These are phyloP conservation scores for Candida fluviatilis DNA, from an alignment of 805 yeast genomes.

Conservation along the genomic window DNA sequence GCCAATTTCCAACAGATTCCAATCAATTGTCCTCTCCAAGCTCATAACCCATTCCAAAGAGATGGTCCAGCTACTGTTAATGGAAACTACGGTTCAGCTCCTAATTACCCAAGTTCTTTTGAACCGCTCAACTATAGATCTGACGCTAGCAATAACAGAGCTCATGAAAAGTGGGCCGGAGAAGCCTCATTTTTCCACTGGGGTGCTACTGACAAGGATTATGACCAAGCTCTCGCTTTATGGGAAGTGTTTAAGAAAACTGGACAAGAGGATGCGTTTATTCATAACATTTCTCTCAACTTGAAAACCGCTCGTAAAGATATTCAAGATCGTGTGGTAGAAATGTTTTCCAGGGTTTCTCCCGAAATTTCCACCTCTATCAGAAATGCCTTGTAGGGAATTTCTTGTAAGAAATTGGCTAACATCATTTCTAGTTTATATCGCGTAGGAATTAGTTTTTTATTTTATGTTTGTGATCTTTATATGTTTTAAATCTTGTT, in stretches of 20 bases:
- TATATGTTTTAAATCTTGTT: too few relatives aligned
- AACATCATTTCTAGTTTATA: too few relatives aligned
- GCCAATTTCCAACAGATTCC: slow-evolving; percentile 66
- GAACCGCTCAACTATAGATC: slow-evolving; percentile 6
- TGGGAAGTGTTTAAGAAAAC: slow-evolving; percentile 17
- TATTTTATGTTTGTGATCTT: too few relatives aligned
- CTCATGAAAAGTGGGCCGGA: slow-evolving; percentile 23
- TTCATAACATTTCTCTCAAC: slow-evolving; percentile 19
- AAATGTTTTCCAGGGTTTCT: slow-evolving; percentile 17
- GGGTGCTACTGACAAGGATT: slow-evolving; percentile 20
- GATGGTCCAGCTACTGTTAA: slow-evolving; percentile 7
- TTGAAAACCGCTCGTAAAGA: slow-evolving; percentile 15
- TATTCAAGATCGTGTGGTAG: slow-evolving; percentile 18
- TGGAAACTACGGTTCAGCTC: slow-evolving; percentile 8
- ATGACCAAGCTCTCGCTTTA: slow-evolving; percentile 18
- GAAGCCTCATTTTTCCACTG: slow-evolving; percentile 23
- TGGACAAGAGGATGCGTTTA: slow-evolving; percentile 19
- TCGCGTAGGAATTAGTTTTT: too few relatives aligned
- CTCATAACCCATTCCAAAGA: slow-evolving; percentile 8
- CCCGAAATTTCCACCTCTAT: slow-evolving; percentile 9
- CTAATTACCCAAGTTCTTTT: slow-evolving; percentile 10
- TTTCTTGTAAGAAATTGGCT: too few relatives aligned
- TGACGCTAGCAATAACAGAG: slow-evolving; percentile 10
- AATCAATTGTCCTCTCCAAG: slow-evolving; percentile 34
- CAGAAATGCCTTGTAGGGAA: too few relatives aligned